Evolutionary conservation across 129 eudicot genomes (phyloP), one percentile per base, ranked within the genome.

Genomic region (Pulicaria dysenterica): DNA sequence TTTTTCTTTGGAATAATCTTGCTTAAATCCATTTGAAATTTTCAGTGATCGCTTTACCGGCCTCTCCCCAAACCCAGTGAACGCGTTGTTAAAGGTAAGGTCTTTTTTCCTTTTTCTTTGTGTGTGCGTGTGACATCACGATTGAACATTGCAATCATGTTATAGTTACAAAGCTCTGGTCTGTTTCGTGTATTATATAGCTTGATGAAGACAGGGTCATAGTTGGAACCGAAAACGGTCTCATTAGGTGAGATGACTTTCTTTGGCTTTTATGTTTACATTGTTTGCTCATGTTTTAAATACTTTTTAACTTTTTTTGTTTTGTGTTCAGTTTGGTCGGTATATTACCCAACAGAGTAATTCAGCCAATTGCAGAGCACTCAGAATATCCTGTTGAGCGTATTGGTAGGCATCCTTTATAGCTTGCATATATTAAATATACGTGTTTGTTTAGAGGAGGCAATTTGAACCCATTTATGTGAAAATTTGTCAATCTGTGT

Each of bases 331-430:
- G 99, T 75, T 82, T 95, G 90, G 91, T 95, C 66, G 95, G 95
- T 54, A 86, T 95, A 80, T 81, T 95, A 69, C 99, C 99, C 51
- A 95, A 95, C 86, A 86, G 88, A 85, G 74, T 95, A 63, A 86
- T 95, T 63, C 99, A 95, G 87, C 99, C 99, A 65, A 88, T 95
- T 66, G 99, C 96, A 7, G 99, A 95, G 81, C 99, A 95, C 76
- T 95, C 99, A 4, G 97, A 95, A 63, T 88, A 81, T 75, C 97
- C 97, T 3, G 93, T 95, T 74, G 99, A 95, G 67, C 89, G 99
- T 72, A 97, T 95, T 76, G 99, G 99, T 95, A 90, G 13, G 82
- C 31, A 62, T 85, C 49, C 6, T 39, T 66, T 69, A 72, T 61
- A 50, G 62, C 62, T 58, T 40, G 10, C 9, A 55, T 61, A 13